Percentiles rank a stretch among this genome's conserved stretches.
phyloP scores from a whole-genome alignment of 768 basidiomycete species.

The Panus rudis region DNA sequence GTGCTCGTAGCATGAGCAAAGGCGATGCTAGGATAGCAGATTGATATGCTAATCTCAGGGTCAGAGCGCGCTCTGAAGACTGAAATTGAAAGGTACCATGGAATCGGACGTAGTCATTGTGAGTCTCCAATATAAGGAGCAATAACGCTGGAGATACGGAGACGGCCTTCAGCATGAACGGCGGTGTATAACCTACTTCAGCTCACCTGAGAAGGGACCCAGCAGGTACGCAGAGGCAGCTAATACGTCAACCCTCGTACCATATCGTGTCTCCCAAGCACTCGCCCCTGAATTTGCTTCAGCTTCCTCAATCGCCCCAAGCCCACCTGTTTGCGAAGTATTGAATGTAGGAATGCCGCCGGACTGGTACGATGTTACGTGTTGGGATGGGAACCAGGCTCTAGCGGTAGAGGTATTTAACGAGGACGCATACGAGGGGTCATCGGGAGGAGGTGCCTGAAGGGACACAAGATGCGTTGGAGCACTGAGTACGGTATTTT shows the following conservation, averaged over 20 bases:
- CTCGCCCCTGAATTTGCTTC: constrained; percentile 38
- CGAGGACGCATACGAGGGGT: constrained; percentile 29
- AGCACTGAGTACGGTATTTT: not conserved
- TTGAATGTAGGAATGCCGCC: constrained; percentile 57
- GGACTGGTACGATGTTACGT: constrained; percentile 56
- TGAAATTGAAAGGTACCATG: constrained; percentile 43
- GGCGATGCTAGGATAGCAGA: constrained; percentile 67
- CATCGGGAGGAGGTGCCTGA: constrained; percentile 56
- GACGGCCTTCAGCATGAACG: not conserved
- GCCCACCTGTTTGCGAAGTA: constrained; percentile 34
- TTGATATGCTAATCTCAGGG: constrained; percentile 54
- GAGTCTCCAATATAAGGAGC: constrained; percentile 67
- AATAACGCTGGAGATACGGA: constrained; percentile 39
- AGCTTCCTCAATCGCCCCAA: constrained; percentile 27
- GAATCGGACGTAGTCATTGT: constrained; percentile 72
- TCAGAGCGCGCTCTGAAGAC: constrained; percentile 2
- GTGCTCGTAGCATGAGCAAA: constrained; percentile 46
- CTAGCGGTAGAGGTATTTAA: constrained; percentile 27
- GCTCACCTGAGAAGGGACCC: constrained; percentile 69
- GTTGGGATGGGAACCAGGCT: constrained; percentile 43
- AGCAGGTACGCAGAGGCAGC: constrained; percentile 60
- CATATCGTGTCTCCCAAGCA: constrained; percentile 66
- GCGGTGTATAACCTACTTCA: constrained; percentile 1
- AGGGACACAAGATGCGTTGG: not conserved
- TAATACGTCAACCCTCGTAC: constrained; percentile 59